Evolutionary conservation across 2,329 filamentous ascomycete genomes (phyloP).

Genomic region (Fusarium abutilonis): DNA sequence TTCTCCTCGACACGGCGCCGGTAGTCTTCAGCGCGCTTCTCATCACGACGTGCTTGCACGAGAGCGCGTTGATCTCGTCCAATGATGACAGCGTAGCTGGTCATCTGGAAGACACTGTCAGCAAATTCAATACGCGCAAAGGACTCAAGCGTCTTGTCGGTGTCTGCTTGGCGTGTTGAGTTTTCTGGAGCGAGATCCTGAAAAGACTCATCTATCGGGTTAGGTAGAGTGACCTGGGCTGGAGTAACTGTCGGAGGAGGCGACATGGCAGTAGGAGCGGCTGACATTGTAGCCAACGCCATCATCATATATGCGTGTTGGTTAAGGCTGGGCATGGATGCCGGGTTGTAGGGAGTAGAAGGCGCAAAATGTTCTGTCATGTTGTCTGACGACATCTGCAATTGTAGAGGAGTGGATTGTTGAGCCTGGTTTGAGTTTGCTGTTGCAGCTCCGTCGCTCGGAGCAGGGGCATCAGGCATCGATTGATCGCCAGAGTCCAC

Average conservation of each 20-base stretch:
- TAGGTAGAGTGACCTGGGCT: constrained; percentile 57
- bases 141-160: constrained; percentile 60
- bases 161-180: constrained; percentile 49
- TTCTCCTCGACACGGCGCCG: constrained; percentile 59
- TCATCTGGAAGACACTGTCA: constrained; percentile 83
- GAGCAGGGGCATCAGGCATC: constrained; percentile 38
- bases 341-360: constrained; percentile 49
- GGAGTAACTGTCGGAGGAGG: constrained; percentile 58
- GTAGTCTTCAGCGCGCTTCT: constrained; percentile 59
- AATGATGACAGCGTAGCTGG: constrained; percentile 75
- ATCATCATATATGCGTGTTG: constrained; percentile 58
- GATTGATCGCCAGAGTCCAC: constrained; percentile 32
- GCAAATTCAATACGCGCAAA: constrained; percentile 73
- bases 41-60: constrained; percentile 63
- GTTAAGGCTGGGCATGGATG: constrained; percentile 49
- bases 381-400: constrained; percentile 28
- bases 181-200: constrained; percentile 46
- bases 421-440: constrained; percentile 20
- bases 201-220: constrained; percentile 47
- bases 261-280: constrained; percentile 51
- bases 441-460: constrained; percentile 17
- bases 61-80: constrained; percentile 74
- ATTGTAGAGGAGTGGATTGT: constrained; percentile 38
- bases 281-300: constrained; percentile 55
- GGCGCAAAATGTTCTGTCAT: constrained; percentile 46